Evolutionary conservation across 768 basidiomycete genomes (phyloP).

Genomic region (Daedalea quercina): DNA sequence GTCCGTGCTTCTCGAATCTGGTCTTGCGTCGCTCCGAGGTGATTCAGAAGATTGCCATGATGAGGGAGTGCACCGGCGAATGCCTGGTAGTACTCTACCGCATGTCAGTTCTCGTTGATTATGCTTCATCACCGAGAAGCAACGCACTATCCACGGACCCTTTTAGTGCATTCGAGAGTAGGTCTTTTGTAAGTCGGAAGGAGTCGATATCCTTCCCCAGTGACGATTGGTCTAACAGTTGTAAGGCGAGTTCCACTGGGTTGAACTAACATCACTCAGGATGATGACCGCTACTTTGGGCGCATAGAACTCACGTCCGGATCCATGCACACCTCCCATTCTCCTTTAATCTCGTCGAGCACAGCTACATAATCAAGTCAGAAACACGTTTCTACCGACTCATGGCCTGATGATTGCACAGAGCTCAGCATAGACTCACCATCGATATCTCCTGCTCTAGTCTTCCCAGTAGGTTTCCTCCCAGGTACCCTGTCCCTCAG

Average conservation of each 20-base stretch:
- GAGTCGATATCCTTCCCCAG: conserved; percentile 69
- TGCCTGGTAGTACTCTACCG: conserved; percentile 81
- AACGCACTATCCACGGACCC: conserved; percentile 83
- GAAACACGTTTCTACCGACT: background rate
- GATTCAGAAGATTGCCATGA: conserved; percentile 71
- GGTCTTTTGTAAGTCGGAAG: conserved; percentile 68
- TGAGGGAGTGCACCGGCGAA: conserved; percentile 93
- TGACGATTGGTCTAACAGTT: conserved; percentile 74
- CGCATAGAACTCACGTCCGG: conserved; percentile 52
- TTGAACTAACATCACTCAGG: conserved; percentile 60
- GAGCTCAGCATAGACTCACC: conserved; percentile 38
- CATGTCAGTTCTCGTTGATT: background rate
- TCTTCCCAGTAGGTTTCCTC: conserved; percentile 42
- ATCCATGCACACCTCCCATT: conserved; percentile 85
- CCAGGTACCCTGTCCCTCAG: conserved; percentile 65
- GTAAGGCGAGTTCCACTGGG: conserved; percentile 86
- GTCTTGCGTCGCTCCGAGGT: conserved; percentile 65
- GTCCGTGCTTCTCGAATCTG: conserved; percentile 69
- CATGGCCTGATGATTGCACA: background rate
- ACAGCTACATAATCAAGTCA: conserved; percentile 45
- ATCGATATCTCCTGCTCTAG: conserved; percentile 78
- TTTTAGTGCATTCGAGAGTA: conserved; percentile 75
- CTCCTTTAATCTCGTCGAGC: conserved; percentile 78
- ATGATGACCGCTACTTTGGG: conserved; percentile 1
- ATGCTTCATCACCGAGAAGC: background rate